Base-by-base conservation (phyloP, 495 filamentous ascomycete species). In the Daldinia loculata region DNA sequence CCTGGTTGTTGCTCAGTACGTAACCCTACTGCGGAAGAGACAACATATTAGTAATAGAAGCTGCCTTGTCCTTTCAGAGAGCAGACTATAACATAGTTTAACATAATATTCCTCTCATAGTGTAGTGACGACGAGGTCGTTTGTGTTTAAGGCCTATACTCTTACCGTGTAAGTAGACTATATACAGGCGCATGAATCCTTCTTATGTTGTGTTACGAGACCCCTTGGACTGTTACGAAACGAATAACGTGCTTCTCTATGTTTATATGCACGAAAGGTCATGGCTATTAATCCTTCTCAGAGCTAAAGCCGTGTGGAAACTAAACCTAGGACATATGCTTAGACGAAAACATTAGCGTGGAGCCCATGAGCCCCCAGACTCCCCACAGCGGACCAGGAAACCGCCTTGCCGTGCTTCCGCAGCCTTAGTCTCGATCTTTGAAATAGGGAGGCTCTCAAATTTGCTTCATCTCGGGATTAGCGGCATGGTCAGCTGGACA, bases 401-500 rank as follows among this genome's bases (percentile, higher is more conserved):
- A 50, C n/a, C 34, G 15, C 14, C 17, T 62, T 53, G 43, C 52
- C 63, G 59, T 58, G 34, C 43, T 63, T 30, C 51, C 52, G n/a
- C 32, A 27, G 17, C 55, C 53, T 61, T 56, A 55, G 36, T 62
- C 50, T 34, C 9, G 29, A 63, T 48, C 53, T 56, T 34, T 56
- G 50, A 22, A 63, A 19, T 36, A 53, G 29, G 22, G 55, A 53
- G 26, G 36, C 56, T 29, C 24, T 26, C 17, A 58, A 51, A 45
- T 19, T 36, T 63, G 17, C 38, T 32, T 50, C 41, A 52, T 41
- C 52, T 68, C 65, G 65, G 64, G 38, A 50, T 8, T 17, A 56
- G 24, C 56, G 64, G 56, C 41, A 68, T 61, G 61, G 61, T 29
- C 39, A 57, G 41, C 65, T 68, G 61, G 64, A 62, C 41, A 65